These are phyloP conservation scores for Tuber umbilicatum DNA, from an alignment of 495 filamentous ascomycete species.

Conservation along the genomic window DNA sequence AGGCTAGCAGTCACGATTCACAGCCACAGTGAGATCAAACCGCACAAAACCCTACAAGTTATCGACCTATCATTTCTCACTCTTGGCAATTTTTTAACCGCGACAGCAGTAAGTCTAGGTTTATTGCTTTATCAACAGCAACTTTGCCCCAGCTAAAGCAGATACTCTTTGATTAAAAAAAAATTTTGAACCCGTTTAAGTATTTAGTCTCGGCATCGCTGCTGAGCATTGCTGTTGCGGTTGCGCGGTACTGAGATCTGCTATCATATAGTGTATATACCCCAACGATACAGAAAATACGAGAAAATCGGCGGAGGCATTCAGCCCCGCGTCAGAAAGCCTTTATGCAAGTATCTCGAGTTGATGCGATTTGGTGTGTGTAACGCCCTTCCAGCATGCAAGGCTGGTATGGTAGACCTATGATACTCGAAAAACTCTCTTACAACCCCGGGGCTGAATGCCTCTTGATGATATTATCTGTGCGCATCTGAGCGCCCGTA, in stretches of 20 bases:
- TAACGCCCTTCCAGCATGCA: not conserved
- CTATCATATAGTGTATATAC: no score
- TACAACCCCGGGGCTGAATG: not conserved
- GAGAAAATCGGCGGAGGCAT: not conserved
- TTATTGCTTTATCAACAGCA: not conserved
- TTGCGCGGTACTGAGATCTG: no score
- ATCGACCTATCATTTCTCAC: not conserved
- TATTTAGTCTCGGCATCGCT: not conserved
- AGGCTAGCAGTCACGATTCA: conserved; percentile 26
- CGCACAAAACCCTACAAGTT: not conserved
- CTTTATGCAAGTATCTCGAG: not conserved
- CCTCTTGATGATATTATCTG: not conserved
- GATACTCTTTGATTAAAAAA: not conserved
- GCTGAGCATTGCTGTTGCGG: not conserved
- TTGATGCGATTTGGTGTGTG: no score
- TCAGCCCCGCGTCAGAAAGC: not conserved
- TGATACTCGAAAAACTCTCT: not conserved
- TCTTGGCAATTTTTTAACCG: not conserved
- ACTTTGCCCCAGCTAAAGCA: not conserved
- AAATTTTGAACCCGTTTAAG: not conserved
- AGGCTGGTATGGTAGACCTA: not conserved
- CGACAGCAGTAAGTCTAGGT: not conserved
- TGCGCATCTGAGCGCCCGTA: no score
- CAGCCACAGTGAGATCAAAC: not conserved
- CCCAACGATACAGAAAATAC: not conserved